These are phyloP conservation scores for Xylaria scruposa DNA, from an alignment of 495 filamentous ascomycete genomes.

Conservation along the genomic window DNA sequence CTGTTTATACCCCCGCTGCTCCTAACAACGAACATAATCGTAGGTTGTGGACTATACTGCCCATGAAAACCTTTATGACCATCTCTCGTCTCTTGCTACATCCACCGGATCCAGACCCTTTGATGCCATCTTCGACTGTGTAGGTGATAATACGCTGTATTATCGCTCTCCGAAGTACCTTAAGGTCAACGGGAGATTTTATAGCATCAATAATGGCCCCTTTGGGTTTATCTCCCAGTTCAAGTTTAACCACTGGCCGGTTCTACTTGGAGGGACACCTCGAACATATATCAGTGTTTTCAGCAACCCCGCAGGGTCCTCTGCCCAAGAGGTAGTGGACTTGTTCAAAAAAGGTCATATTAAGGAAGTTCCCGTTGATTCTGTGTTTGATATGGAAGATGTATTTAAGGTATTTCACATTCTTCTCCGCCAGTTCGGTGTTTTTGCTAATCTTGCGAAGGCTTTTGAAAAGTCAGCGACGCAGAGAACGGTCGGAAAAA, in stretches of 20 bases:
- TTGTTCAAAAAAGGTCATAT: slow-evolving; percentile 29
- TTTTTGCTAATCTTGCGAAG: slow-evolving; percentile 14
- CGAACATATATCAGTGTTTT: slow-evolving; percentile 26
- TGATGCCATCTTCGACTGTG: slow-evolving; percentile 31
- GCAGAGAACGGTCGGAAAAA: slow-evolving; percentile 30
- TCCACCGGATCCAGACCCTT: neutral
- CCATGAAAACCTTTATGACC: slow-evolving; percentile 22
- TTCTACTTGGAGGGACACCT: slow-evolving; percentile 27
- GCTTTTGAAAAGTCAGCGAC: slow-evolving; percentile 30
- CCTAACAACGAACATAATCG: neutral
- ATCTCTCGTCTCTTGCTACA: slow-evolving; percentile 21
- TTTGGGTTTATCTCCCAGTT: slow-evolving; percentile 22
- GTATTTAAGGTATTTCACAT: slow-evolving; percentile 22
- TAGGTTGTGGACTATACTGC: slow-evolving; percentile 29
- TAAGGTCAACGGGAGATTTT: slow-evolving; percentile 20
- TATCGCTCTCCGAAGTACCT: slow-evolving; percentile 25
- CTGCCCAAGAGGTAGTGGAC: slow-evolving; percentile 25
- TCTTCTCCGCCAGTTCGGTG: neutral
- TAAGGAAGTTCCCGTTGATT: slow-evolving; percentile 30
- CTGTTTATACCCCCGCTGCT: neutral
- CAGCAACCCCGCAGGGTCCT: slow-evolving; percentile 26
- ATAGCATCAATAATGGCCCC: slow-evolving; percentile 24
- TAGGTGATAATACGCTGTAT: slow-evolving; percentile 27
- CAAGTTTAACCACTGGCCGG: slow-evolving; percentile 27
- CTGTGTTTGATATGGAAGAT: slow-evolving; percentile 27